phyloP scores from a whole-genome alignment of 371 early-diverging fungal species.

The Mucor velutinosus region DNA sequence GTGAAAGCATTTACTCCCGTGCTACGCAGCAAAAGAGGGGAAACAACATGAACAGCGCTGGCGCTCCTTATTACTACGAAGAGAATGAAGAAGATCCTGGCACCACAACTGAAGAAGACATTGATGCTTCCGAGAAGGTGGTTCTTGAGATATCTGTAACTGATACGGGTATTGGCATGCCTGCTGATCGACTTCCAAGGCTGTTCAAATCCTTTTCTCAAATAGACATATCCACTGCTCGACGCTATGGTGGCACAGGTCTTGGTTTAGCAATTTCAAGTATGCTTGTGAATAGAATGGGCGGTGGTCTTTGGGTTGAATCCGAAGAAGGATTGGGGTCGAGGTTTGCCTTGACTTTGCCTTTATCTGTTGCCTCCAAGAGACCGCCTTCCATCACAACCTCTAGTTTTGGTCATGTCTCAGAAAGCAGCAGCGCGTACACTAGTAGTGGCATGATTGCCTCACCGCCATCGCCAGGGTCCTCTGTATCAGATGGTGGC shows the following conservation, averaged over 20 bases:
- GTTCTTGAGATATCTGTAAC: conserved; percentile 60
- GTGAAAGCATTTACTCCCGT: conserved; percentile 37
- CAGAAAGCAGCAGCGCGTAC: conserved; percentile 7
- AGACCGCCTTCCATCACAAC: neutral
- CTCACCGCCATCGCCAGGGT: conserved; percentile 41
- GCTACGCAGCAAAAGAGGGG: conserved; percentile 6
- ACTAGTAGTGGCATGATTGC: conserved; percentile 20
- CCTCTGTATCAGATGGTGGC: conserved; percentile 33
- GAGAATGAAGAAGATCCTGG: conserved; percentile 23
- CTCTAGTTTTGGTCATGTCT: neutral
- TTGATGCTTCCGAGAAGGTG: conserved; percentile 33
- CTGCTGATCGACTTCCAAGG: conserved; percentile 55
- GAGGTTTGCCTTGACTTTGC: conserved; percentile 60
- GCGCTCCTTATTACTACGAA: conserved; percentile 19
- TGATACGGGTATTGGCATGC: conserved; percentile 64
- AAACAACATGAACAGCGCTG: conserved; percentile 9
- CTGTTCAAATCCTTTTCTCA: conserved; percentile 63
- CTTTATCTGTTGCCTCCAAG: conserved; percentile 36
- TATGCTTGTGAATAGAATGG: conserved; percentile 61
- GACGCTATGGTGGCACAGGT: conserved; percentile 61
- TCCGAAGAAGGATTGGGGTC: conserved; percentile 58
- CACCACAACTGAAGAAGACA: conserved; percentile 14
- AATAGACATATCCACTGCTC: conserved; percentile 61
- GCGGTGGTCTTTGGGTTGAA: conserved; percentile 65
- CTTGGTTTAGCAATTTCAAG: conserved; percentile 63